These are phyloP conservation scores for Prunus yedoensis DNA, from an alignment of 331 rosid species.

Conservation along the genomic window DNA sequence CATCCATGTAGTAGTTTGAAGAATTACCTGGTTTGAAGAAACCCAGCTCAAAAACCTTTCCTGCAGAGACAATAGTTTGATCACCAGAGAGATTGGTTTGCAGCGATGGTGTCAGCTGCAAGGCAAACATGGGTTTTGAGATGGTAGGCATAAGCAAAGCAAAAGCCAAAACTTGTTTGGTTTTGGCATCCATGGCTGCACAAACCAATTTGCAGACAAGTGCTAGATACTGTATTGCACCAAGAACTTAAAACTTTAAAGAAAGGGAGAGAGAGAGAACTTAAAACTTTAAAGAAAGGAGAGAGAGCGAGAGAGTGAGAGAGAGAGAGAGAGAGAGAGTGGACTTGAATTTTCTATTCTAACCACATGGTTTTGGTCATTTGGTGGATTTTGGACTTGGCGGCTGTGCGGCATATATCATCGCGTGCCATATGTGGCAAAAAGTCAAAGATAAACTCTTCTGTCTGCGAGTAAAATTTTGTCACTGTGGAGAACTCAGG, in stretches of 20 bases:
- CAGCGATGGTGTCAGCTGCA: slow-evolving; percentile 23
- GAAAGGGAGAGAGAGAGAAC: background rate
- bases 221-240: background rate
- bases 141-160: background rate
- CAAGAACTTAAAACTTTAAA: background rate
- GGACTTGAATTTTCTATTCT: background rate
- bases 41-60: slow-evolving; percentile 16
- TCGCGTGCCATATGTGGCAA: background rate
- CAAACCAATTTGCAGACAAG: slow-evolving; percentile 5
- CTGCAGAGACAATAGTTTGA: slow-evolving; percentile 21
- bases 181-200: slow-evolving; percentile 19
- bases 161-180: background rate
- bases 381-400: background rate
- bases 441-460: background rate
- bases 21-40: slow-evolving; percentile 38
- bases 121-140: background rate
- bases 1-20: slow-evolving; percentile 58
- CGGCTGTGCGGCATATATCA: background rate
- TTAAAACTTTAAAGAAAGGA: background rate
- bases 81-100: slow-evolving; percentile 18
- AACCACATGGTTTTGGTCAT: background rate
- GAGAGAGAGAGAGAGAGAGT: background rate
- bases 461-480: background rate
- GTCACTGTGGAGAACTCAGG: background rate
- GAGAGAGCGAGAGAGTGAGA: background rate